Evolutionary conservation across 441 rosid species (phyloP).

Genomic region (Jatropha podagrica): DNA sequence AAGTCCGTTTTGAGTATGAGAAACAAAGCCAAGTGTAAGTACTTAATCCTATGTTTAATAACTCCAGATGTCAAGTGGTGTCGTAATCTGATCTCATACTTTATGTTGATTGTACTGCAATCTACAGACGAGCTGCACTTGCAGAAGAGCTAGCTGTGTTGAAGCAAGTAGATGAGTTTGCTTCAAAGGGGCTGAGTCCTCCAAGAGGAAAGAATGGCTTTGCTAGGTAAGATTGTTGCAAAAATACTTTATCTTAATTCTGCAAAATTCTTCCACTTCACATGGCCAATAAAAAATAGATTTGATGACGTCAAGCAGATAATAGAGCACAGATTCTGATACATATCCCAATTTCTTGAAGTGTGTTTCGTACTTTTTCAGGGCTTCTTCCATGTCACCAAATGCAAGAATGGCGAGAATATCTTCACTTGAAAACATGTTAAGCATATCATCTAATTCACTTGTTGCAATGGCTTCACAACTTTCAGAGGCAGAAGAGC

Average conservation of each 20-base stretch:
- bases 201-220: conserved; percentile 96
- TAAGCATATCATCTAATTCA: conserved; percentile 85
- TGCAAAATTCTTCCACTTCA: neutral
- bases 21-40: conserved; percentile 98
- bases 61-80: neutral
- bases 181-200: conserved; percentile 87
- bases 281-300: conserved; percentile 3
- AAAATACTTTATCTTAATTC: conserved; percentile 5
- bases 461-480: conserved; percentile 99
- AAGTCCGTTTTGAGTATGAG: conserved; percentile 96
- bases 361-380: conserved; percentile 35
- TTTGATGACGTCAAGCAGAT: conserved; percentile 5
- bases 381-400: conserved; percentile 95
- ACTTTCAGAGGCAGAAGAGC: conserved; percentile 97
- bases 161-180: conserved; percentile 90
- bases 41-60: conserved; percentile 10
- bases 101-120: conserved; percentile 24
- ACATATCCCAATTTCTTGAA: conserved; percentile 14
- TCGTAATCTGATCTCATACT: neutral
- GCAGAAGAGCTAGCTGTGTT: conserved; percentile 89
- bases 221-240: conserved; percentile 55
- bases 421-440: conserved; percentile 91
- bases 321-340: neutral
- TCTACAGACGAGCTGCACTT: conserved; percentile 82
- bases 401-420: conserved; percentile 85